Evolutionary conservation across 164 flowering plant genomes (phyloP).

Genomic region (Amborella trichopoda): DNA sequence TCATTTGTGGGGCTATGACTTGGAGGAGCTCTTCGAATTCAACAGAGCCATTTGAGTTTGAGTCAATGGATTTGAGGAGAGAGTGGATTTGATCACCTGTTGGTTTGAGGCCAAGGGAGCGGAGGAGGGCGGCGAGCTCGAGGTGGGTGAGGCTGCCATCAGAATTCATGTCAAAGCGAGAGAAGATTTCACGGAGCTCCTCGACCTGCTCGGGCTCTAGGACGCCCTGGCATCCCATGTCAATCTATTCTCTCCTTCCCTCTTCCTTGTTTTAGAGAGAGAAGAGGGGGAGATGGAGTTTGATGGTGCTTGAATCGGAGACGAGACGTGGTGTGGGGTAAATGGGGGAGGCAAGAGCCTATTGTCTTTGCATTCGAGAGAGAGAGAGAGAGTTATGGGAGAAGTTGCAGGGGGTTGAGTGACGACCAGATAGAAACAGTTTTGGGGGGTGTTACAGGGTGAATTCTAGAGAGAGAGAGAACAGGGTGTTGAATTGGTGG

Average conservation of each 20-base stretch:
- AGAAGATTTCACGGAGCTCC: slow-evolving; percentile 59
- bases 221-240: slow-evolving; percentile 13
- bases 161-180: slow-evolving; percentile 77
- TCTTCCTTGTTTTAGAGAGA: too few relatives aligned
- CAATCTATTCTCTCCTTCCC: too few relatives aligned
- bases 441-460: too few relatives aligned
- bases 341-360: too few relatives aligned
- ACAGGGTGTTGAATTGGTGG: too few relatives aligned
- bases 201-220: slow-evolving; percentile 39
- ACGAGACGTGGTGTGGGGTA: neutral
- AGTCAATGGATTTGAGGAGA: slow-evolving; percentile 44
- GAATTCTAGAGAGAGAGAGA: too few relatives aligned
- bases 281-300: too few relatives aligned
- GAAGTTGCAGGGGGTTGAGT: too few relatives aligned
- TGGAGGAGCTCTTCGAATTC: slow-evolving; percentile 65
- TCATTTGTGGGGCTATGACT: slow-evolving; percentile 45
- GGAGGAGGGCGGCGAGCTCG: slow-evolving; percentile 81
- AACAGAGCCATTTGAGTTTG: slow-evolving; percentile 58
- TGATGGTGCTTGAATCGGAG: too few relatives aligned
- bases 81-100: slow-evolving; percentile 58
- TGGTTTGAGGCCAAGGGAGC: slow-evolving; percentile 73
- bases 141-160: slow-evolving; percentile 89
- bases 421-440: too few relatives aligned
- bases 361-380: too few relatives aligned
- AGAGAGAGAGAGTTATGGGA: too few relatives aligned